Base-by-base conservation (phyloP, 139 green algal genomes). In the Marvania coccoides region DNA sequence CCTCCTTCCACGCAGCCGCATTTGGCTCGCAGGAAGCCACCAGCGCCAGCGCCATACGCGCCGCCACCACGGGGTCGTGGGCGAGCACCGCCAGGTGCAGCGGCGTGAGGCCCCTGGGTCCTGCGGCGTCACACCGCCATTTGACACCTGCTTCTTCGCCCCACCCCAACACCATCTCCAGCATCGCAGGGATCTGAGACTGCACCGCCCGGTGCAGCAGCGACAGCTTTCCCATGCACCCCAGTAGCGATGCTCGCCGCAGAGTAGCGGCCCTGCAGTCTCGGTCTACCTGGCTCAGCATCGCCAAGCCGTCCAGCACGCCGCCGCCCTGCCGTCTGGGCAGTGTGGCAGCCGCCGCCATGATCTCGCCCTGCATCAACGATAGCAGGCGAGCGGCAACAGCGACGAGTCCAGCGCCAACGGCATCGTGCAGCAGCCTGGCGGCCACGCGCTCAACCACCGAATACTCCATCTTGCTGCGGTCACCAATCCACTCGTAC, bases 161-260 rank as follows among this genome's bases (percentile, higher is more conserved):
- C 59, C 59, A 68, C 23, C 19, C 35, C 53, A 81, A 64, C 63
- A 80, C 45, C 3, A 61, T 33, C 39, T 63, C 35, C 26, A 82
- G 35, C 12, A 55, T 65, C 14, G 24, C 26, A 5, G 15, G 3
- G 12, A 19, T 60, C 0, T 68, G 42, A 13, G 71, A 81, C 36
- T 60, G 60, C 54, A 82, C 65, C 3, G 71, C 71, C 3, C 53
- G 31, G 55, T 81, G 71, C 64, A 82, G 61, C 47, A 82, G 54
- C 3, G 57, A 62, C 39, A 64, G 19, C 30, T 56, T 51, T 31
- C 51, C 46, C 15, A 8, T 15, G 36, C 65, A 45, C 6, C 33
- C 67, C 60, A 74, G 58, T 26, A 34, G 38, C 31, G 58, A 19
- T 9, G 58, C 58, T 7, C 65, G 65, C 28, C 54, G 65, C 57